These are phyloP conservation scores for Thermochaetoides thermophila DNA, from an alignment of 495 filamentous ascomycete genomes.

Conservation along the genomic window DNA sequence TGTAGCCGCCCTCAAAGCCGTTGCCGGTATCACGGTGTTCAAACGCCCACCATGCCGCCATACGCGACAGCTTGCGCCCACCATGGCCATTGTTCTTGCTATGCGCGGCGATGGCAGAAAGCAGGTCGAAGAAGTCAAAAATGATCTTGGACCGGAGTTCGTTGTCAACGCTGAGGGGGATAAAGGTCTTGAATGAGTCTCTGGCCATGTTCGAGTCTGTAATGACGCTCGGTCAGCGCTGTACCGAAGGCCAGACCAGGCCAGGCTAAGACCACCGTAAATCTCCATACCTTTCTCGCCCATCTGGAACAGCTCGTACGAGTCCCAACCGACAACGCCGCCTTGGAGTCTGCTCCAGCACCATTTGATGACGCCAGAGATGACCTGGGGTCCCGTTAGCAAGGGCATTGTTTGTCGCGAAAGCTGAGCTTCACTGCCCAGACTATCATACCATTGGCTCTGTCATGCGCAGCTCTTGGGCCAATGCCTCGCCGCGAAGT, in stretches of 20 bases:
- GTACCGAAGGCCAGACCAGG: too few species aligned
- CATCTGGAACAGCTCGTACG: slow-evolving; percentile 88
- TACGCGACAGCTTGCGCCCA: slow-evolving; percentile 82
- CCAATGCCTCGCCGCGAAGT: slow-evolving; percentile 51
- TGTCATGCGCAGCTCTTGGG: slow-evolving; percentile 79
- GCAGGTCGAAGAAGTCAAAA: slow-evolving; percentile 90
- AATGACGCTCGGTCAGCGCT: too few species aligned
- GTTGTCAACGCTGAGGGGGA: slow-evolving; percentile 85
- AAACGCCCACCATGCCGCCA: slow-evolving; percentile 98
- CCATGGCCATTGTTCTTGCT: slow-evolving; percentile 88
- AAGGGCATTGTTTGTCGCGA: not conserved
- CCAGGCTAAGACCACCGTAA: too few species aligned
- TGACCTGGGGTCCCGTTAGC: slow-evolving; percentile 40
- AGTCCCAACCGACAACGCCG: slow-evolving; percentile 92
- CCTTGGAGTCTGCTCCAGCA: slow-evolving; percentile 91
- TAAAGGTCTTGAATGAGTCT: slow-evolving; percentile 91
- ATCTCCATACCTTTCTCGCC: slow-evolving; percentile 66
- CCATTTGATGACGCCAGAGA: slow-evolving; percentile 94
- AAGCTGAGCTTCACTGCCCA: too few species aligned
- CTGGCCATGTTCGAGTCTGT: slow-evolving; percentile 82
- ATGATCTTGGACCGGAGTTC: slow-evolving; percentile 77
- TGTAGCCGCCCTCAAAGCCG: slow-evolving; percentile 95
- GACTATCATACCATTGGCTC: slow-evolving; percentile 82
- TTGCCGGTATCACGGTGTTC: slow-evolving; percentile 71
- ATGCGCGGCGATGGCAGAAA: slow-evolving; percentile 64